phyloP scores from a whole-genome alignment of 164 flowering plant species.

The Dillenia suffruticosa region DNA sequence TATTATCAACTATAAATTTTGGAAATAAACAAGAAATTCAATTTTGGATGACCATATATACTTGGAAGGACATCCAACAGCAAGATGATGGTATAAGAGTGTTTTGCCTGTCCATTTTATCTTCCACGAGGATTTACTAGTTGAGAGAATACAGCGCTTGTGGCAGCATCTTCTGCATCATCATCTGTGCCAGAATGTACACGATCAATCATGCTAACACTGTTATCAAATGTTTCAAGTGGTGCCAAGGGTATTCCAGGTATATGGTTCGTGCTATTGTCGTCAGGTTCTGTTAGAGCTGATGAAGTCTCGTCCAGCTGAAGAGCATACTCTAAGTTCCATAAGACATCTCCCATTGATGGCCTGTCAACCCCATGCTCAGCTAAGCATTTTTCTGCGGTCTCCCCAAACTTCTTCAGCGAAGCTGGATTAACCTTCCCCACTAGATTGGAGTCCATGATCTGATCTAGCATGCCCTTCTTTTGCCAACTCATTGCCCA shows the following conservation, averaged over 20 bases:
- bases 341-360: constrained; percentile 90
- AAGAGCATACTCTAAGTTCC: constrained; percentile 93
- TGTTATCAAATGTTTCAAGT: constrained; percentile 62
- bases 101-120: constrained; percentile 22
- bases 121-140: constrained; percentile 94
- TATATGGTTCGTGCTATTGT: constrained; percentile 87
- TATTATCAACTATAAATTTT: constrained; percentile 12
- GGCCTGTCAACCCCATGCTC: constrained; percentile 91
- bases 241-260: constrained; percentile 56
- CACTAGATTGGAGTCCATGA: constrained; percentile 64
- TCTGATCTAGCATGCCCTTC: constrained; percentile 85
- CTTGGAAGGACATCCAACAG: constrained; percentile 3
- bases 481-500: constrained; percentile 97
- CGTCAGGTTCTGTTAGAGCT: constrained; percentile 74
- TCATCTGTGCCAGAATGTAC: constrained; percentile 65
- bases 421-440: constrained; percentile 84
- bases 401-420: constrained; percentile 84
- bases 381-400: constrained; percentile 88
- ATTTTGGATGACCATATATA: not conserved
- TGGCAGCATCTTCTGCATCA: constrained; percentile 78
- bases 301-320: constrained; percentile 85
- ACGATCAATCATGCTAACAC: constrained; percentile 60
- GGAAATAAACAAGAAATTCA: constrained; percentile 10
- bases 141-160: constrained; percentile 94
- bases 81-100: not conserved